Evolutionary conservation across 148 eudicot species (phyloP).

Genomic region (Drosera capensis): DNA sequence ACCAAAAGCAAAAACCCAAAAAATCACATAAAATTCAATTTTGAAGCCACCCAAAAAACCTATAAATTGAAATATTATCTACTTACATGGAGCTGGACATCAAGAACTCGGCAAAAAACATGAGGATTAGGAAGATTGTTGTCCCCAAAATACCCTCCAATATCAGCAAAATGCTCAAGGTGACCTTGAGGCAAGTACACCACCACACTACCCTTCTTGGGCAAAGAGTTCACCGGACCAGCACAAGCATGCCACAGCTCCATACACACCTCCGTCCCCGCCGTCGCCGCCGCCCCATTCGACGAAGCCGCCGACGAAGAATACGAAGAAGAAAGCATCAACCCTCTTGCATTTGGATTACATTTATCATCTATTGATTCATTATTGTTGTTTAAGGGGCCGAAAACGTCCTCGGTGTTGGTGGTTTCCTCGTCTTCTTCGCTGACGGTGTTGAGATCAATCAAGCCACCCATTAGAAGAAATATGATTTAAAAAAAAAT

Average conservation of each 20-base stretch:
- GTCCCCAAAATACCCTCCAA: slow-evolving; percentile 20
- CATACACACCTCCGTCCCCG: slow-evolving; percentile 49
- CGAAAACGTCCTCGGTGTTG: not conserved
- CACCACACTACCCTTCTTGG: slow-evolving; percentile 65
- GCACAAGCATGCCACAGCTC: slow-evolving; percentile 99
- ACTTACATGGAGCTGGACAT: slow-evolving; percentile 86
- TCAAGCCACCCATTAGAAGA: slow-evolving; percentile 41
- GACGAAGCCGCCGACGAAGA: slow-evolving; percentile 13
- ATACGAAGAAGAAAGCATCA: slow-evolving; percentile 10
- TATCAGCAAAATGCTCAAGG: slow-evolving; percentile 37
- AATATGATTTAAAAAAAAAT: not conserved
- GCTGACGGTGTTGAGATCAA: slow-evolving; percentile 60
- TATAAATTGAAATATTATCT: not conserved
- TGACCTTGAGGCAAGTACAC: slow-evolving; percentile 90
- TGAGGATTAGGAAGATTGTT: slow-evolving; percentile 64
- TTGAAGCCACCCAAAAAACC: not conserved
- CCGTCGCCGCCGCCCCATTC: not conserved
- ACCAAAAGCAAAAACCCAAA: not conserved
- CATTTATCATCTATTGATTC: no score
- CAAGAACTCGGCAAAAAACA: slow-evolving; percentile 76
- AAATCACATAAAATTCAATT: not conserved
- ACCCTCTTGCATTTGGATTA: no score
- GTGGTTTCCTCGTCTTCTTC: slow-evolving; percentile 24
- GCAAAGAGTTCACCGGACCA: slow-evolving; percentile 63
- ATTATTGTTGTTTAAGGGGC: no score